Evolutionary conservation across 192 early-diverging fungal species (phyloP).

Genomic region (Coemansia sp.): DNA sequence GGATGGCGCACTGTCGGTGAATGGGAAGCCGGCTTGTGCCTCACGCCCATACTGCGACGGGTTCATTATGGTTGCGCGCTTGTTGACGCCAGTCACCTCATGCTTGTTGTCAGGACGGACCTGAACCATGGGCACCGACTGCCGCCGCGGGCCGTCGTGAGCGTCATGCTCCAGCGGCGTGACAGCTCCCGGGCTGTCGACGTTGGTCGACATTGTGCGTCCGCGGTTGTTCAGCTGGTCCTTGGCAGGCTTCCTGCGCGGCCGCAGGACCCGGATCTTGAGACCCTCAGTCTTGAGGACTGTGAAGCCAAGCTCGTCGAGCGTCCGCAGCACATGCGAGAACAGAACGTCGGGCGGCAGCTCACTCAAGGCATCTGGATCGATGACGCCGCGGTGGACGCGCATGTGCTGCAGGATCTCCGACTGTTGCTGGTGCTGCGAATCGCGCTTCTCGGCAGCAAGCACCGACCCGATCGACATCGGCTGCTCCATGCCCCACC

Average conservation of each 20-base stretch:
- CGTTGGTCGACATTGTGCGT: conserved; percentile 42
- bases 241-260: conserved; percentile 23
- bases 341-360: conserved; percentile 67
- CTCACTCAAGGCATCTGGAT: conserved; percentile 66
- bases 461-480: conserved; percentile 40
- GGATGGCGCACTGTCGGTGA: conserved; percentile 28
- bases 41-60: conserved; percentile 31
- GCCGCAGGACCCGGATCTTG: conserved; percentile 51
- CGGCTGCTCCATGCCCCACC: conserved; percentile 44
- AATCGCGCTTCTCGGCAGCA: conserved; percentile 30
- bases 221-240: conserved; percentile 11
- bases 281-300: conserved; percentile 50
- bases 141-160: conserved; percentile 35
- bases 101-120: conserved; percentile 19
- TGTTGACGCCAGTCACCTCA: conserved; percentile 24
- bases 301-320: conserved; percentile 53
- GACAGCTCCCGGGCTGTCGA: conserved; percentile 9
- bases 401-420: conserved; percentile 63
- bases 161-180: conserved; percentile 7
- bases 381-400: conserved; percentile 72
- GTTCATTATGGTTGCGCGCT: conserved; percentile 51
- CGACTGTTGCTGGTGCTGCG: conserved; percentile 18
- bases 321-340: conserved; percentile 61
- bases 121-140: conserved; percentile 43
- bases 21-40: conserved; percentile 19